phyloP scores from a whole-genome alignment of 1,284 basidiomycete genomes.

The Vanrija humicola region DNA sequence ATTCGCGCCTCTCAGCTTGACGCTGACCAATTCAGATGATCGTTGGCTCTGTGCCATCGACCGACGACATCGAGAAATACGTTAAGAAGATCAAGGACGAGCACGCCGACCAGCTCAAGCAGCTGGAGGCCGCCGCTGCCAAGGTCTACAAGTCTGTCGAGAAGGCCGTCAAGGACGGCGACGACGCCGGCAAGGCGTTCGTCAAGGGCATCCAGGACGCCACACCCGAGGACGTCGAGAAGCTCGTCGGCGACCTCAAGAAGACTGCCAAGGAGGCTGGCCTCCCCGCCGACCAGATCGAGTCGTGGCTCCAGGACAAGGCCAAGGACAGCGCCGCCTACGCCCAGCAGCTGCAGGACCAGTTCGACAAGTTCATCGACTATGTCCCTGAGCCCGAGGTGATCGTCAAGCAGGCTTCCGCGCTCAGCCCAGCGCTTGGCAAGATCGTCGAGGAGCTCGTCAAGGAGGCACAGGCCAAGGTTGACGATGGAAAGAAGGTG shows the following conservation, averaged over 20 bases:
- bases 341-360: conserved; percentile 31
- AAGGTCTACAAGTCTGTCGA: conserved; percentile 37
- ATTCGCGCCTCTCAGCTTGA: neutral
- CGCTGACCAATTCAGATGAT: conserved; percentile 16
- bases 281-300: conserved; percentile 38
- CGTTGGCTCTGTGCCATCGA: conserved; percentile 31
- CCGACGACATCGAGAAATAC: conserved; percentile 31
- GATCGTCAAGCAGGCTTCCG: conserved; percentile 34
- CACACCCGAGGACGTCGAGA: conserved; percentile 40
- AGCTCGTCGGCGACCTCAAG: conserved; percentile 40
- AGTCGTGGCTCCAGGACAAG: conserved; percentile 37
- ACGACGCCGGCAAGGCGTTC: conserved; percentile 25
- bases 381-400: conserved; percentile 40
- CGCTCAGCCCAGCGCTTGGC: conserved; percentile 36
- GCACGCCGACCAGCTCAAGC: conserved; percentile 30
- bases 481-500: neutral
- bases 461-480: conserved; percentile 22
- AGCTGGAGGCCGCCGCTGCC: conserved; percentile 35
- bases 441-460: conserved; percentile 35
- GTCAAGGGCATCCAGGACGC: conserved; percentile 38
- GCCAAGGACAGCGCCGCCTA: conserved; percentile 32
- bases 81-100: conserved; percentile 40
- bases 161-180: conserved; percentile 38
- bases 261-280: conserved; percentile 42
- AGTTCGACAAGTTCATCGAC: conserved; percentile 26